Conservation (phyloP, 495 filamentous ascomycete species). For the Penicillium lividum region DNA sequence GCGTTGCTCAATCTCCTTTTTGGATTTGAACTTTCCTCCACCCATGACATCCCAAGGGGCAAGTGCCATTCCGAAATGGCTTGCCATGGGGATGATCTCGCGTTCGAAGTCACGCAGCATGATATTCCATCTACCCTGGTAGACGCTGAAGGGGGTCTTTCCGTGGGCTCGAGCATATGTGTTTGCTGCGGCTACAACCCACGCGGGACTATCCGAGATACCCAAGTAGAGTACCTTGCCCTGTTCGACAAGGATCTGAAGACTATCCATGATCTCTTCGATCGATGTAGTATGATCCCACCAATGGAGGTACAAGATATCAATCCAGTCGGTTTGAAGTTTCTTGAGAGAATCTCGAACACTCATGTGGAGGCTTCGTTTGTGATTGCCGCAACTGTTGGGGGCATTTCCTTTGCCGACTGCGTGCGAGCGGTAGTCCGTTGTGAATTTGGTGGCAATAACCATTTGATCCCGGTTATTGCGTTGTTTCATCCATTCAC, state of each 20-base stretch:
- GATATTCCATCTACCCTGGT: conserved; percentile 66
- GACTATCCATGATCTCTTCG: conserved; percentile 69
- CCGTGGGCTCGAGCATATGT: conserved; percentile 64
- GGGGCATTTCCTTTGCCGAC: conserved; percentile 45
- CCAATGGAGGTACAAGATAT: conserved; percentile 62
- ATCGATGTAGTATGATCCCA: conserved; percentile 67
- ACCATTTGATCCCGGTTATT: conserved; percentile 62
- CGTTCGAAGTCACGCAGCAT: conserved; percentile 64
- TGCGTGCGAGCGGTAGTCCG: conserved; percentile 30
- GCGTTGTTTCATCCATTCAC: conserved; percentile 69
- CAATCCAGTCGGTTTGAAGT: conserved; percentile 65
- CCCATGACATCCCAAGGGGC: conserved; percentile 65
- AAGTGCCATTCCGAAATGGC: conserved; percentile 66
- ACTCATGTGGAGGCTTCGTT: conserved; percentile 55
- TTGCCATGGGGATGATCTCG: conserved; percentile 68
- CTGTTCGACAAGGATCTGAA: conserved; percentile 57
- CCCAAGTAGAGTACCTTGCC: conserved; percentile 75
- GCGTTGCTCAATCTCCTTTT: too few species aligned
- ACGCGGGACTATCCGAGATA: conserved; percentile 67
- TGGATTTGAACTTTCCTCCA: conserved; percentile 36
- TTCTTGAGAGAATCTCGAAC: conserved; percentile 54
- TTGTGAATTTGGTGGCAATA: conserved; percentile 72
- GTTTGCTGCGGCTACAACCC: conserved; percentile 68
- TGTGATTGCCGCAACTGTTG: conserved; percentile 57
- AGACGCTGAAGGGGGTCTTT: conserved; percentile 63